Evolutionary conservation across 345 rosid genomes (phyloP).

Genomic region (Noccaea bulbosa): DNA sequence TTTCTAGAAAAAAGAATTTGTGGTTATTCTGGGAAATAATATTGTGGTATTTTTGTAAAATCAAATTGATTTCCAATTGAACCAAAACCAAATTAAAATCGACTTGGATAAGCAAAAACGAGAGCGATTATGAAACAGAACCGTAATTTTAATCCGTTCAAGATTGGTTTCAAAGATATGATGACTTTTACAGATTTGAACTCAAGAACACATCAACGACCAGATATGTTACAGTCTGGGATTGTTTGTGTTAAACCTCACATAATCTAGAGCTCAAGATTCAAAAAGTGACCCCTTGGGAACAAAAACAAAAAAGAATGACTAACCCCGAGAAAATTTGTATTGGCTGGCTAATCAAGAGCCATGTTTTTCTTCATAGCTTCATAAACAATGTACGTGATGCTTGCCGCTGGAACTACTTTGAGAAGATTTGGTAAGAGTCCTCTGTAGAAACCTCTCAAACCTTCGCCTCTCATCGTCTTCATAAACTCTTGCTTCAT

Average conservation of each 20-base stretch:
- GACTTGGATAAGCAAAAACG: background rate
- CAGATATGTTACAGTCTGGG: conserved; percentile 18
- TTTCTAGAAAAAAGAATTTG: no score
- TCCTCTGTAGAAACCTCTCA: conserved; percentile 93
- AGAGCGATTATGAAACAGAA: background rate
- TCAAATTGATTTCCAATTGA: background rate
- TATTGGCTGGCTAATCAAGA: conserved; percentile 54
- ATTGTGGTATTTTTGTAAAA: no score
- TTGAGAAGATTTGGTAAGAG: conserved; percentile 92
- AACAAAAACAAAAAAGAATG: conserved; percentile 26
- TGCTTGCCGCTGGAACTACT: conserved; percentile 67
- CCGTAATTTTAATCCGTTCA: conserved; percentile 6
- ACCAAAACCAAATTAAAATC: conserved; percentile 3
- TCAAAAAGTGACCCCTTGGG: conserved; percentile 24
- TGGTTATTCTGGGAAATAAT: no score
- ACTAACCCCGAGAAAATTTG: conserved; percentile 30
- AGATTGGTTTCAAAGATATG: conserved; percentile 23
- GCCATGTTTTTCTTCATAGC: conserved; percentile 87
- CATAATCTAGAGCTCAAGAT: conserved; percentile 34
- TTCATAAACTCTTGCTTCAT: conserved; percentile 92
- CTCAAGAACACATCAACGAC: conserved; percentile 31
- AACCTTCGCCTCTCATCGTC: conserved; percentile 79
- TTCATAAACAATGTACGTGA: conserved; percentile 77
- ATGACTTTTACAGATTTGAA: conserved; percentile 26
- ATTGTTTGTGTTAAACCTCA: conserved; percentile 18